Base-by-base conservation (phyloP, 2,329 filamentous ascomycete species). In the Colletotrichum cuscutae region DNA sequence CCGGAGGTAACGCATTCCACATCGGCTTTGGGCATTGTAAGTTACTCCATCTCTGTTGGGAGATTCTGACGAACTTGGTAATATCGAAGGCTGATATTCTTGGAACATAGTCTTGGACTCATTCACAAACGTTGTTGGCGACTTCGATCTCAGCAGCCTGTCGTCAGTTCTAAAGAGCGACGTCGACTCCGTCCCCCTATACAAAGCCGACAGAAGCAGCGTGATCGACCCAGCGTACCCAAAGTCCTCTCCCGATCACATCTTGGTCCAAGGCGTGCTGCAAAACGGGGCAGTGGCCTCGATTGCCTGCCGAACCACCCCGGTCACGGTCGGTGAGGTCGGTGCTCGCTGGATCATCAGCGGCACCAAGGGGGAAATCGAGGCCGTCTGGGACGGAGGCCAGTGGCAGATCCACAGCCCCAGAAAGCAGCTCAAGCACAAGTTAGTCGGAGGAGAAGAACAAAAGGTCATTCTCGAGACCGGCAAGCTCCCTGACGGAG, bases 311-410 rank as follows among this genome's bases (percentile, higher is more conserved):
- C 77, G 78, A 46, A 77, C 78, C 8, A 53, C 77, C 2, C 67
- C 64, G 3, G 52, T 49, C 1, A 42, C 77, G 0, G 69, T 78
- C 8, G 78, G 80, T 58, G 75, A 68, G 5, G 69, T 70, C n/a
- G 75, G 72, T 11, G 63, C 80, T 26, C 77, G 77, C 15, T 84
- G 82, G 81, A 69, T 79, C 32, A 83, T 84, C 68, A 78, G 79
- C 1, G 83, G 82, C 19, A 81, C 79, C 7, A 76, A 82, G 62
- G 82, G 82, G 1, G 81, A 83, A 76, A 76, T 82, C 19, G 78
- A 80, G 60, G 49, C 80, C 28, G 75, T 75, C 4, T 59, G 75
- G 32, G 26, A 30, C 8, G 52, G 35, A 4, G 6, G 26, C 3
- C 42, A 35, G 5, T 78, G 76, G 77, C 78, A 80, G 68, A 62